Base-by-base conservation (phyloP, 306 rosid genomes). In the Fagus sylvatica region DNA sequence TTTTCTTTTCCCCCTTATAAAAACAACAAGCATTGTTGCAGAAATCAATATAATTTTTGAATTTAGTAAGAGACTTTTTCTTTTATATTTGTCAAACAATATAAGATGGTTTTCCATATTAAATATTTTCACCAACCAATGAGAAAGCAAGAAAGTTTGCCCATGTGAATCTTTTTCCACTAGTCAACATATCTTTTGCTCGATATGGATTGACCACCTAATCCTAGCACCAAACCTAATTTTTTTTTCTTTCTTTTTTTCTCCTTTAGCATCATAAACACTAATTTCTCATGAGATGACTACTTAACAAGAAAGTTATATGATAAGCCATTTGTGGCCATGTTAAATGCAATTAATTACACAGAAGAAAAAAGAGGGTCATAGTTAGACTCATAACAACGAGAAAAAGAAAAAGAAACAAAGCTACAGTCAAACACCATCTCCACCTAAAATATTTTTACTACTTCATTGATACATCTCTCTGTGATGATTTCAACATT, bases 381-480 rank as follows among this genome's bases (percentile, higher is more conserved):
- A 73, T 46, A 22, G 28, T 22, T 22, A 30, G 32, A 42, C 78
- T 67, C 33, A 65, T 32, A 71, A 39, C 55, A 74, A 57, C 49
- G 65, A 71, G 53, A 73, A 80, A 82, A 72, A 10, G 22, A 57
- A 19, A 62, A 0, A 42, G 43, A 33, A 32, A 55, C 28, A 53
- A 36, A 64, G 39, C 57, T 76, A 69, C 85, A 37, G 80, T 78
- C 72, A 69, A 84, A 80, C 85, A 76, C 76, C 87, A 73, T 76
- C 80, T 33, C 65, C 85, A 72, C 69, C 72, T 77, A 62, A 53
- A 83, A 74, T 66, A 82, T 66, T 56, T 64, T 79, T 77, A 62
- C 80, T 66, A 62, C 90, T 87, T 84, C 56, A 72, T 81, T 73
- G 66, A 48, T 78, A 85, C 69, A 87, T 80, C 81, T 83, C 80